Base-by-base conservation (phyloP, 306 rosid species). In the Malus domestica region DNA sequence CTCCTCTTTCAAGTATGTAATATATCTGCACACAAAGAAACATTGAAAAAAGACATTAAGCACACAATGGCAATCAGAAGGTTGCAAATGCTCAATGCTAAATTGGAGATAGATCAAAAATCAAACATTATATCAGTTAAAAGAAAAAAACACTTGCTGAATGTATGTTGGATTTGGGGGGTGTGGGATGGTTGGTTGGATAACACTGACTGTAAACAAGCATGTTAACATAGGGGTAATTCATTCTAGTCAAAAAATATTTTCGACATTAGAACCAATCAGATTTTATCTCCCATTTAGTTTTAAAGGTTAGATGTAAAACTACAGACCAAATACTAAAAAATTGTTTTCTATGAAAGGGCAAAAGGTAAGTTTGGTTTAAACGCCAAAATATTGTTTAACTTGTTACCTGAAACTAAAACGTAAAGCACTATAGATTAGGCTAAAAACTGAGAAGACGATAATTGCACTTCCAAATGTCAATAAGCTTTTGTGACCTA, bases 1-100 rank as follows among this genome's bases (percentile, higher is more conserved):
- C 42, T 93, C 98, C 83, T 96, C 99, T 83, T 85, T 96, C 22
- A 91, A 83, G 83, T 93, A 96, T 63, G 99, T 96, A 86, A 96
- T 96, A 93, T 96, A 96, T 90, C 99, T 96, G 90, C 59, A n/a
- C 46, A 66, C 8, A 73, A 15, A 35, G 63, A 13, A 71, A 20
- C 8, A 73, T 14, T 23, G 55, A 18, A 8, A 27, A 74, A 35
- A 29, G n/a, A 29, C 32, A 44, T 0, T 20, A 45, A 59, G 10
- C 25, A 35, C 10, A 62, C 3, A 63, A 63, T 0, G 70, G 70
- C 49, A 4, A 35, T 33, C 49, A 9, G 70, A 30, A 66, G 46
- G 4, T 27, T 6, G 42, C 42, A 63, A 6, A 63, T 30, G 18
- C 6, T 63, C 40, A 63, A 63, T 7, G 42, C 68, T 16, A 63